These are phyloP conservation scores for Pleurotus giganteus DNA, from an alignment of 768 basidiomycete species.

Conservation along the genomic window DNA sequence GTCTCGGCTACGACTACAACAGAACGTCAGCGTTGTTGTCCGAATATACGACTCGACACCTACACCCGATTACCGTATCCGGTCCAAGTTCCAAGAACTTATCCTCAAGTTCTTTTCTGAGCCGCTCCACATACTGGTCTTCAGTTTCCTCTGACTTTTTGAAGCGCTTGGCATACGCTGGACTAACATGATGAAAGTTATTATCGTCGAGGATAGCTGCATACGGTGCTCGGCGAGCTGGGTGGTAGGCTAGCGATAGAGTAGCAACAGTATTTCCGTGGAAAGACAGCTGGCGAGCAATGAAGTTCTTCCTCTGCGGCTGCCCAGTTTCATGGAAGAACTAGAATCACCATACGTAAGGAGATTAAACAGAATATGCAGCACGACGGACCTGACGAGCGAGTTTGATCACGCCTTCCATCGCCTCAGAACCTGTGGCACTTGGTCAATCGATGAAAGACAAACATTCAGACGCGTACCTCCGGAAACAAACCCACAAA, in stretches of 20 bases:
- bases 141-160: slow-evolving; percentile 66
- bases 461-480: slow-evolving; percentile 38
- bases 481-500: slow-evolving; percentile 72
- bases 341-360: slow-evolving; percentile 28
- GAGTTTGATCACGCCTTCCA: slow-evolving; percentile 85
- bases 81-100: slow-evolving; percentile 84
- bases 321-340: slow-evolving; percentile 73
- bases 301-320: slow-evolving; percentile 70
- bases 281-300: slow-evolving; percentile 75
- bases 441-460: background rate
- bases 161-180: slow-evolving; percentile 84
- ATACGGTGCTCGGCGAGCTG: slow-evolving; percentile 67
- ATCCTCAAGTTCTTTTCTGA: slow-evolving; percentile 78
- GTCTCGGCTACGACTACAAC: slow-evolving; percentile 75
- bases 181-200: slow-evolving; percentile 83
- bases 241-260: slow-evolving; percentile 66
- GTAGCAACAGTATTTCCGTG: slow-evolving; percentile 83
- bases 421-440: slow-evolving; percentile 82
- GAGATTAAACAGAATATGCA: slow-evolving; percentile 1
- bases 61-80: slow-evolving; percentile 80
- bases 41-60: slow-evolving; percentile 21
- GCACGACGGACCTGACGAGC: slow-evolving; percentile 59
- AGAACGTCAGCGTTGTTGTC: background rate
- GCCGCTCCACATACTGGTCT: slow-evolving; percentile 74
- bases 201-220: slow-evolving; percentile 58